Base-by-base conservation (phyloP, 441 rosid genomes). In the Bocquillonia castaneifolia region DNA sequence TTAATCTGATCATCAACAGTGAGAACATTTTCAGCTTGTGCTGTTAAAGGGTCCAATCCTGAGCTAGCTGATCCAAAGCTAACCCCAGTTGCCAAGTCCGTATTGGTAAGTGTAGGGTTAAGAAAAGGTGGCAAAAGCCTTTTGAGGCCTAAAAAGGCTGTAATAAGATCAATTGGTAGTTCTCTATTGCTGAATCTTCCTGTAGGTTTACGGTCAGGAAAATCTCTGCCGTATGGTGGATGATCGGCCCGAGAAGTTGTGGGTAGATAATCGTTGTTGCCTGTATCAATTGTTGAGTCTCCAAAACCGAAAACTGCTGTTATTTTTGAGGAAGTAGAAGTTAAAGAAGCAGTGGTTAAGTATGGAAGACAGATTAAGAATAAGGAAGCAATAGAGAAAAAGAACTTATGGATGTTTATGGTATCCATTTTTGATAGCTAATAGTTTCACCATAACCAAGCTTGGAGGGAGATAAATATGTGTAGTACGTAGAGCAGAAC, bases 41-140 rank as follows among this genome's bases (percentile, higher is more conserved):
- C 18, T 26, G 84, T 75, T 32, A 75, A 61, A 3, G 79, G 81
- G 67, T 80, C 84, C 31, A 55, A 69, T 5, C 84, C 84, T 0
- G 59, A 39, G 7, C 68, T 74, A 12, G 78, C 77, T 2, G 81
- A 77, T 25, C 76, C 81, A 23, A 80, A 80, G 54, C 50, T 66
- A 5, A 55, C 79, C 10, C 84, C 81, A 0, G 78, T 77, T 15
- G 60, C 25, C 9, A 80, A 77, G 10, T 80, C 84, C 1, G 66
- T 8, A 44, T 15, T 44, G 37, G 47, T 18, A 36, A 71, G 60
- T 13, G 25, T 28, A 7, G 72, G 75, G 23, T 76, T 77, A 58
- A 76, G 66, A 70, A 70, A 79, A 28, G 83, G 63, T 2, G 80
- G 83, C 28, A 79, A 32, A 5, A 15, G 12, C 5, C 36, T 39